phyloP scores from a whole-genome alignment of 805 yeast genomes.

The Kluyveromyces nonfermentans region DNA sequence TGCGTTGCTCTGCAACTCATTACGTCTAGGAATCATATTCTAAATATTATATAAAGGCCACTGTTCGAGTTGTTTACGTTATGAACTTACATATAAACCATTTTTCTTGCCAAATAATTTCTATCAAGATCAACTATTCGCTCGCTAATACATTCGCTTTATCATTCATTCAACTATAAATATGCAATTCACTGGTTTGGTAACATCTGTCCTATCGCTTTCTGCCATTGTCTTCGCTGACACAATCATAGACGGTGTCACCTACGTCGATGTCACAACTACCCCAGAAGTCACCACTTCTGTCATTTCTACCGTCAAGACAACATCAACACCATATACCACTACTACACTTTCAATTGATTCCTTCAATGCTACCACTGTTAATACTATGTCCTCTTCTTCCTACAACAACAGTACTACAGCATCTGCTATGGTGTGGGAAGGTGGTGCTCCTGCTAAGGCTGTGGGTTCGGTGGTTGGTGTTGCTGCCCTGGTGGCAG shows the following conservation, averaged over 20 bases:
- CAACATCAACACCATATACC: constrained; percentile 32
- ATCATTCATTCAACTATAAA: not conserved
- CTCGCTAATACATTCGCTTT: not conserved
- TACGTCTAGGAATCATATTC: too few relatives aligned
- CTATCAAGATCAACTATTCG: too few relatives aligned
- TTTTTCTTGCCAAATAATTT: too few relatives aligned
- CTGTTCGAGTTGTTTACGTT: too few relatives aligned
- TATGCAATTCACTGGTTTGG: constrained; percentile 10
- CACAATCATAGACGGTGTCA: constrained; percentile 24
- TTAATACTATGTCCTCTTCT: constrained; percentile 10
- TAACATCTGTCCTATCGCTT: constrained; percentile 7
- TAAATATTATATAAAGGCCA: too few relatives aligned
- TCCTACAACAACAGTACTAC: constrained; percentile 9
- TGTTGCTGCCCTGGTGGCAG: constrained; percentile 15
- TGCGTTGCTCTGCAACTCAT: too few relatives aligned
- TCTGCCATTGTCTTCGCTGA: constrained; percentile 10
- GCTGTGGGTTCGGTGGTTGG: constrained; percentile 4
- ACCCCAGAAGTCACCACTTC: constrained; percentile 43
- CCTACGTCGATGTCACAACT: constrained; percentile 40
- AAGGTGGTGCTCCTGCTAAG: constrained; percentile 15
- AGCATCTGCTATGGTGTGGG: constrained; percentile 11
- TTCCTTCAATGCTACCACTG: constrained; percentile 9
- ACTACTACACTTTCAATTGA: constrained; percentile 23
- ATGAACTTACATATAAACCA: too few relatives aligned
- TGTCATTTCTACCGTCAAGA: constrained; percentile 34